Evolutionary conservation across 306 rosid genomes (phyloP), one percentile per base, ranked within the genome.

Genomic region (Arachis stenosperma): DNA sequence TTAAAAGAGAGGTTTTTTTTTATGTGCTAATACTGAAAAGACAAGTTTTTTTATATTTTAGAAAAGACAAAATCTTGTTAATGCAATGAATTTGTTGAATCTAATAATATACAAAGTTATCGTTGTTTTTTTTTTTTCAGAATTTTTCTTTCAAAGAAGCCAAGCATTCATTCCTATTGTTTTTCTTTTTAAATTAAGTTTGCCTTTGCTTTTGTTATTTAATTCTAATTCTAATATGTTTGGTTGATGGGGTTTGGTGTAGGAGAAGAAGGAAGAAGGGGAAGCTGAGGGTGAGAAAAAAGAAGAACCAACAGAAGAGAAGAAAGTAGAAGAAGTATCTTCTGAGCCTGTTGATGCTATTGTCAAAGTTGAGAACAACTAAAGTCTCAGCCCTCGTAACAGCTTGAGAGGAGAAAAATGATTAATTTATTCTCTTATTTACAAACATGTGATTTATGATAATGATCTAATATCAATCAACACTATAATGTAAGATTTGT

Each of bases 241-340:
- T 30, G 37, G 30, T 10, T 12, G 30, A 17, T 66, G 27, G 12
- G 44, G 12, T 36, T 59, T 27, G 67, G 61, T 40, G 57, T 12
- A 80, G 78, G 83, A 42, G 65, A 77, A 22, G 7, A 64, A 52
- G 8, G 57, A 47, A 9, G 57, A 47, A 63, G 86, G 70, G 6
- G 70, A 79, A 72, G 73, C 40, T 33, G 12, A 61, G 78, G 69
- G 33, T 22, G 12, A 70, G 59, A 51, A 65, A 8, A 84, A 74
- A 64, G 79, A 73, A 2, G 81, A 54, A 60, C 65, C 91, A 12
- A 73, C 75, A 56, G 78, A 74, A 33, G 80, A 63, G 40, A 58
- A 61, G 22, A 70, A 61, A 47, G 71, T 47, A 48, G 78, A 58
- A 9, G 82, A 81, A 33, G 37, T 33, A 37, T 55, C 47, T 4